Evolutionary conservation across 1,284 basidiomycete species (phyloP).

Genomic region (Cystobasidiaceae sp.): DNA sequence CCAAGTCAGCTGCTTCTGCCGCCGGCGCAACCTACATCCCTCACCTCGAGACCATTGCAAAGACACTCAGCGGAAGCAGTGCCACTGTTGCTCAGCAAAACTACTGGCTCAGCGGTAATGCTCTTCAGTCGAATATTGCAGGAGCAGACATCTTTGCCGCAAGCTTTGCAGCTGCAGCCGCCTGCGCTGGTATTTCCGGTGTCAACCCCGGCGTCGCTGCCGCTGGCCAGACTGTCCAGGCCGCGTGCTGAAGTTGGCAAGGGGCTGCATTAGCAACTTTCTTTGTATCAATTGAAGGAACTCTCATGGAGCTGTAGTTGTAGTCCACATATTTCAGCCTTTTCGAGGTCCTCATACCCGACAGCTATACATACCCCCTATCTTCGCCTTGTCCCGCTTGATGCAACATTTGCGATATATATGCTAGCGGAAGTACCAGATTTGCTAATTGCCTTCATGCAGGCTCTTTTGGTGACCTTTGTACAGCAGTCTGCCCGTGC

Average conservation of each 20-base stretch:
- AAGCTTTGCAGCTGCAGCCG: conserved; percentile 21
- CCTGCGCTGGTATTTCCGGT: conserved; percentile 15
- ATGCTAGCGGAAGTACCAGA: too few relatives aligned
- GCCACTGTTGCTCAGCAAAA: neutral
- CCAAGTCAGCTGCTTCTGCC: conserved; percentile 12
- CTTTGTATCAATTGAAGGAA: neutral
- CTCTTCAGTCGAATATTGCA: conserved; percentile 17
- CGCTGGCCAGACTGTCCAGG: conserved; percentile 2
- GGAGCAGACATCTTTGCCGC: conserved; percentile 27
- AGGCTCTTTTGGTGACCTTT: too few relatives aligned
- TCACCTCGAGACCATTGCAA: conserved; percentile 14
- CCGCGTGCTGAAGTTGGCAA: neutral
- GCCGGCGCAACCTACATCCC: conserved; percentile 17
- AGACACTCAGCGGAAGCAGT: conserved; percentile 5
- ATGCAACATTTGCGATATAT: too few relatives aligned
- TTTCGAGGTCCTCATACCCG: too few relatives aligned
- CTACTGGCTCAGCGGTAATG: conserved; percentile 9
- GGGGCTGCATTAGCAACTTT: neutral
- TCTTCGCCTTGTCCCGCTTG: too few relatives aligned
- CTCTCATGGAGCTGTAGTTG: neutral
- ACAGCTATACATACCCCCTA: too few relatives aligned
- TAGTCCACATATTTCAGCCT: too few relatives aligned
- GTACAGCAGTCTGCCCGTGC: too few relatives aligned
- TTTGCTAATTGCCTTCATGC: too few relatives aligned
- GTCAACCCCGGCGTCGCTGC: conserved; percentile 5